These are phyloP conservation scores for Tolypocladium endophyticum DNA, from an alignment of 2,329 filamentous ascomycete genomes.

Conservation along the genomic window DNA sequence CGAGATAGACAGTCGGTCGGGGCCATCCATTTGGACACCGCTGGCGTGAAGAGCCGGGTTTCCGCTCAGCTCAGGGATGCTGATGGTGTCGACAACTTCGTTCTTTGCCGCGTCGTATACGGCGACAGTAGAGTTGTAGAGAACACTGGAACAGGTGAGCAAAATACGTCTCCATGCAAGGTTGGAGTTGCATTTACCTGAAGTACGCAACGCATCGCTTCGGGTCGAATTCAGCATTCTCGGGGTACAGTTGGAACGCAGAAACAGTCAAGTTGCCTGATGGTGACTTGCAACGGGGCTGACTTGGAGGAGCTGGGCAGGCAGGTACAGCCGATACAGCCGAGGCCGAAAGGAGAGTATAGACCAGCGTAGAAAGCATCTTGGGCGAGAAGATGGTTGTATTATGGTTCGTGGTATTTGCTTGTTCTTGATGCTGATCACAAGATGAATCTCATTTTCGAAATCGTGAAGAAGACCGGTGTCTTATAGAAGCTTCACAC, in stretches of 20 bases:
- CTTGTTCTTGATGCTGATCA: not conserved
- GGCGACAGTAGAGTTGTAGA: conserved; percentile 1
- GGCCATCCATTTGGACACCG: conserved; percentile 22
- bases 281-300: not conserved
- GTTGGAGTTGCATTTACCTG: conserved; percentile 2
- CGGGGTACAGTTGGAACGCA: conserved; percentile 9
- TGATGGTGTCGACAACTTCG: conserved; percentile 12
- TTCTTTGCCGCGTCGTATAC: conserved; percentile 4
- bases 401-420: not conserved
- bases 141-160: not conserved
- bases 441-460: not conserved
- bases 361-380: not conserved
- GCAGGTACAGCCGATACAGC: not conserved
- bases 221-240: conserved; percentile 10
- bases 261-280: conserved; percentile 3
- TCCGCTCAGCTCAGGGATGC: conserved; percentile 18
- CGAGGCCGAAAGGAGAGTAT: not conserved
- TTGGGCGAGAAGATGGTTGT: not conserved
- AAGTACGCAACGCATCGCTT: conserved; percentile 10
- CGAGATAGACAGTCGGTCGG: conserved; percentile 22
- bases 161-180: not conserved
- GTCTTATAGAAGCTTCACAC: not conserved
- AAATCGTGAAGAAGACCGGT: not conserved
- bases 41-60: conserved; percentile 10
- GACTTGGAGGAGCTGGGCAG: not conserved